Evolutionary conservation across 768 basidiomycete species (phyloP).

Genomic region (Cantharellus cinnabarinus): DNA sequence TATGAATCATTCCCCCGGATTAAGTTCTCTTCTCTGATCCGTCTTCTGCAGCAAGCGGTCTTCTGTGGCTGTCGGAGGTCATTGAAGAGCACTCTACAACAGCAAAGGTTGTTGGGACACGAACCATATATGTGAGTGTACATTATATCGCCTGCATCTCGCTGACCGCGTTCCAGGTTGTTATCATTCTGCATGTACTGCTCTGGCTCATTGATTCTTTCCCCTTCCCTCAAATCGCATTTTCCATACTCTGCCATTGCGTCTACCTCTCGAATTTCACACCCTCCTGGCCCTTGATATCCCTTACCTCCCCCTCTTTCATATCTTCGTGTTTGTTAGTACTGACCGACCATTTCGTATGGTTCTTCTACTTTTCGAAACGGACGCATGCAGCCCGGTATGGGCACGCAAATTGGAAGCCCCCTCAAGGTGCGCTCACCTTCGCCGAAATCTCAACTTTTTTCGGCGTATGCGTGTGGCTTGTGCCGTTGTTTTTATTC

Average conservation of each 20-base stretch:
- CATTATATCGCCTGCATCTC: background rate
- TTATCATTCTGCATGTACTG: conserved; percentile 57
- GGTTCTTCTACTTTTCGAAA: conserved; percentile 85
- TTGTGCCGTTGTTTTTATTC: conserved; percentile 78
- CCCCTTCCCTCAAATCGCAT: conserved; percentile 49
- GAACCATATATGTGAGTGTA: conserved; percentile 68
- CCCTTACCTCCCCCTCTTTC: conserved; percentile 68
- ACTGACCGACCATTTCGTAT: conserved; percentile 77
- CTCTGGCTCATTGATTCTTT: conserved; percentile 65
- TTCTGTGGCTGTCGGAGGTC: conserved; percentile 82
- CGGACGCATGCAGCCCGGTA: background rate
- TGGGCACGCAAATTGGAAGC: background rate
- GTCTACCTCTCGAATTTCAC: conserved; percentile 92
- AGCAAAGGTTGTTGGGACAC: conserved; percentile 66
- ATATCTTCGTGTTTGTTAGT: conserved; percentile 70
- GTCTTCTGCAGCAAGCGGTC: conserved; percentile 52
- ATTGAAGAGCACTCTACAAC: conserved; percentile 81
- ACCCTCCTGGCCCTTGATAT: conserved; percentile 76
- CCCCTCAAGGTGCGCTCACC: conserved; percentile 1
- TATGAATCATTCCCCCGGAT: conserved; percentile 14
- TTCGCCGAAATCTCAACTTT: conserved; percentile 27
- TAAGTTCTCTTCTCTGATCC: conserved; percentile 1
- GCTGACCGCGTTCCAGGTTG: conserved; percentile 26
- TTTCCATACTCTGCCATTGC: conserved; percentile 68
- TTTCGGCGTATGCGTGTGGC: conserved; percentile 27